These are phyloP conservation scores for Apiotrichum mycotoxinovorans DNA, from an alignment of 1,284 basidiomycete species.

Conservation along the genomic window DNA sequence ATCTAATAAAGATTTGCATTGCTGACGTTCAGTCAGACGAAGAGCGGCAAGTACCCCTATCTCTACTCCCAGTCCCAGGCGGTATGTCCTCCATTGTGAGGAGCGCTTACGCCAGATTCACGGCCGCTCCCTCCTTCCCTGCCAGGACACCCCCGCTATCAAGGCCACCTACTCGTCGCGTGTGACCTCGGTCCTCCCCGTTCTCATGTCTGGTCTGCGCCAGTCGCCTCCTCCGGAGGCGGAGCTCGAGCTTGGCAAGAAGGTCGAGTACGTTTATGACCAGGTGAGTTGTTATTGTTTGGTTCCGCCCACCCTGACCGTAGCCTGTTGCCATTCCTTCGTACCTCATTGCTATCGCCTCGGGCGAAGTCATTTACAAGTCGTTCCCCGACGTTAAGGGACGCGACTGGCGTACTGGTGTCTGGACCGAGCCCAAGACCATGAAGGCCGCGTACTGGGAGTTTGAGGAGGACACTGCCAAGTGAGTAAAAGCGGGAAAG, in stretches of 20 bases:
- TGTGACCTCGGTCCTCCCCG: constrained; percentile 72
- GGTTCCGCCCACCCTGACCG: neutral
- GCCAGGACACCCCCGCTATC: constrained; percentile 59
- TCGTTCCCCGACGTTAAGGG: constrained; percentile 61
- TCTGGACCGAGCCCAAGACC: constrained; percentile 84
- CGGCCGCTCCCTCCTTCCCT: constrained; percentile 70
- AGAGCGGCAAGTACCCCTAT: constrained; percentile 79
- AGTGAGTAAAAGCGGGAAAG: constrained; percentile 51
- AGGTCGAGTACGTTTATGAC: constrained; percentile 49
- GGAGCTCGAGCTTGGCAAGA: constrained; percentile 64
- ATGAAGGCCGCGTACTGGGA: constrained; percentile 81
- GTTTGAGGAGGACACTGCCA: constrained; percentile 77
- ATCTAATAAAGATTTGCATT: too few relatives aligned
- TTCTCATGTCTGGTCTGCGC: constrained; percentile 78
- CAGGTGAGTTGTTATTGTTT: constrained; percentile 54
- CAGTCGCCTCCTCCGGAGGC: constrained; percentile 66
- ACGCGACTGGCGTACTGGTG: constrained; percentile 71
- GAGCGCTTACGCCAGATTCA: constrained; percentile 57
- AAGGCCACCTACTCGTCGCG: constrained; percentile 67
- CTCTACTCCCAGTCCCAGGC: constrained; percentile 94
- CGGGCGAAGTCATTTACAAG: constrained; percentile 74
- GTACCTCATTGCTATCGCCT: constrained; percentile 82
- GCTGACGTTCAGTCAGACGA: constrained; percentile 67
- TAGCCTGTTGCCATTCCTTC: constrained; percentile 79
- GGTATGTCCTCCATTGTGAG: constrained; percentile 19